Base-by-base conservation (phyloP, 1,284 basidiomycete species). In the Rhizoctonia solani region DNA sequence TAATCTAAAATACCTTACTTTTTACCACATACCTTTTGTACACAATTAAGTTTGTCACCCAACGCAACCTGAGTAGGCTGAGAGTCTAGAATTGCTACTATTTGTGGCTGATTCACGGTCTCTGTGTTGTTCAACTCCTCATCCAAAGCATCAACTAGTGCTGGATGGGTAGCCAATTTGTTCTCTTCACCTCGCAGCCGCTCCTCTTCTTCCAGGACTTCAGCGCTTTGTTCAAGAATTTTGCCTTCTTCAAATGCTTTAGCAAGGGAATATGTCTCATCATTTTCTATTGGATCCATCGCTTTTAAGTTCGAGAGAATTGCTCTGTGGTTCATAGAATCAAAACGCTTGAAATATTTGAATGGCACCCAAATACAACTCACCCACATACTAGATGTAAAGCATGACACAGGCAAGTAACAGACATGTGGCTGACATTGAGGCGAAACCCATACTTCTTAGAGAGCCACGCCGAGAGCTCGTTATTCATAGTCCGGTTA, bases 401-500 rank as follows among this genome's bases (percentile, higher is more conserved):
- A 14, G 8, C 54, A 46, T 56, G 54, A 11, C 54, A 56, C 11
- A 56, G 3, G 19, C 54, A 56, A 6, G 29, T n/a, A 44, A 56
- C n/a, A 6, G 41, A 44, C 54, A 56, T 56, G 23, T 56, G 37
- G 4, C 27, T 30, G 9, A 27, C 2, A 27, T 56, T 42, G 16
- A 56, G 8, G 16, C 23, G 37, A 21, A 44, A 30, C 11, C 39
- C 54, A 3, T 16, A 27, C 19, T 56, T 3, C 19, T 42, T 27
- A 4, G 14, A 2, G 4, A n/a, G 34, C 11, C 41, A 41, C 23
- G 4, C 27, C 4, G 54, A 2, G 19, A 56, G 23, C 25, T 56
- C 54, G 13, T 41, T 16, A n/a, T 56, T 56, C 54, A 56, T 41
- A 3, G 54, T 56, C 2, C 27, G 54, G 16, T 56, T 56, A 21